These are phyloP conservation scores for Sarocladium strictum DNA, from an alignment of 2,329 filamentous ascomycete genomes.

Conservation along the genomic window DNA sequence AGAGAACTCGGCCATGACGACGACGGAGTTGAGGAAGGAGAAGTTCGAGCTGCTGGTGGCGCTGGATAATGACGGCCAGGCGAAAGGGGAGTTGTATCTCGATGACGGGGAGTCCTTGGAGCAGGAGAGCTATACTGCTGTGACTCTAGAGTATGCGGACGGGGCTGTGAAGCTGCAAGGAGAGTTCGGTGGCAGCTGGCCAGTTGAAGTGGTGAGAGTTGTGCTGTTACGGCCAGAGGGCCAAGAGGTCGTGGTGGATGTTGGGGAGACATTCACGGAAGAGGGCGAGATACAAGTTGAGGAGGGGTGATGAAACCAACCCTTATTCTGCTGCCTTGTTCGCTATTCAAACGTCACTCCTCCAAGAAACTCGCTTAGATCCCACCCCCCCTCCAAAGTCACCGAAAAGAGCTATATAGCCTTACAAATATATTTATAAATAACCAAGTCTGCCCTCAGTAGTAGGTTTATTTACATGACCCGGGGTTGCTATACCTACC, in stretches of 20 bases:
- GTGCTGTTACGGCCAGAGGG: constrained; percentile 33
- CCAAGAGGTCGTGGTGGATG: constrained; percentile 14
- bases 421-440: too few species aligned
- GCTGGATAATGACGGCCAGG: constrained; percentile 54
- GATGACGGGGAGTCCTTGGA: constrained; percentile 69
- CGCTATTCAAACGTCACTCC: too few species aligned
- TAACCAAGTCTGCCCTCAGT: too few species aligned
- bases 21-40: constrained; percentile 54
- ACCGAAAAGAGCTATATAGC: too few species aligned
- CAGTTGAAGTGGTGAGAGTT: constrained; percentile 39
- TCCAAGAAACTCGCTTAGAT: too few species aligned
- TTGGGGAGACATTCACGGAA: constrained; percentile 16
- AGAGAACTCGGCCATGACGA: constrained; percentile 53
- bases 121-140: constrained; percentile 43
- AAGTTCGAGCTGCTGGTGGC: constrained; percentile 69
- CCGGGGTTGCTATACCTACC: too few species aligned
- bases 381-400: too few species aligned
- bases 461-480: too few species aligned
- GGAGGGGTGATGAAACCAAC: too few species aligned
- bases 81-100: constrained; percentile 63
- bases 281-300: background rate
- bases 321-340: too few species aligned
- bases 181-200: constrained; percentile 44
- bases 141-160: constrained; percentile 53
- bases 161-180: constrained; percentile 46